Conservation (phyloP, 1,284 basidiomycete species). For the Pholiota adiposa region DNA sequence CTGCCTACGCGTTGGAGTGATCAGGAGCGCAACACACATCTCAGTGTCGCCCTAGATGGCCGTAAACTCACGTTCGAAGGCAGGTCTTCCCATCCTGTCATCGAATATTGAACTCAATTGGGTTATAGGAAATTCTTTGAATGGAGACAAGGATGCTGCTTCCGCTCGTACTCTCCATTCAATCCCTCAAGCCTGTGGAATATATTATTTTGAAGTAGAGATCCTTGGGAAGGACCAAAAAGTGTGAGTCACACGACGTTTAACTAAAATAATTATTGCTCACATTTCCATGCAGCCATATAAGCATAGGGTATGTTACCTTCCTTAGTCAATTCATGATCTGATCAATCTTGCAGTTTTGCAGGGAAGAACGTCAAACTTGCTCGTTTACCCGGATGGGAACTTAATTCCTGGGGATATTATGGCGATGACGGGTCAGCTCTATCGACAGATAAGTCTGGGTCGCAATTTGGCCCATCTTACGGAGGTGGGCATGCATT, state of each 20-base stretch:
- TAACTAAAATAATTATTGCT: constrained; percentile 14
- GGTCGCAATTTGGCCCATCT: constrained; percentile 74
- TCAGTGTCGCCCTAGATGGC: constrained; percentile 71
- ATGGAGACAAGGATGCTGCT: constrained; percentile 80
- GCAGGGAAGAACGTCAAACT: constrained; percentile 60
- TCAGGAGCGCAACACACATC: constrained; percentile 57
- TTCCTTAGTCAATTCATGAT: constrained; percentile 10
- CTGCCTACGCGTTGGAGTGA: constrained; percentile 85
- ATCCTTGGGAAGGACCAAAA: constrained; percentile 79
- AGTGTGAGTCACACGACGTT: constrained; percentile 53
- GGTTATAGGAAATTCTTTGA: constrained; percentile 50
- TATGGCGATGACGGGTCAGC: constrained; percentile 90
- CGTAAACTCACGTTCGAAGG: constrained; percentile 74
- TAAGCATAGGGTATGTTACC: constrained; percentile 70
- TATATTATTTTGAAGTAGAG: constrained; percentile 91
- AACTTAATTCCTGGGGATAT: constrained; percentile 90
- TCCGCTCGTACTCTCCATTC: constrained; percentile 75
- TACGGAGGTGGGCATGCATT: constrained; percentile 64
- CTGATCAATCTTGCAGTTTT: constrained; percentile 39
- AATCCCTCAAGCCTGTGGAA: constrained; percentile 82
- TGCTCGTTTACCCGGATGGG: constrained; percentile 87
- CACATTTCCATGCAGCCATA: constrained; percentile 56
- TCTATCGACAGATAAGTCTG: constrained; percentile 76
- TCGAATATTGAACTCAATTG: constrained; percentile 7
- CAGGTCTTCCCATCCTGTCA: constrained; percentile 25